Base-by-base conservation (phyloP, 441 rosid genomes). In the Lepidium campestre region DNA sequence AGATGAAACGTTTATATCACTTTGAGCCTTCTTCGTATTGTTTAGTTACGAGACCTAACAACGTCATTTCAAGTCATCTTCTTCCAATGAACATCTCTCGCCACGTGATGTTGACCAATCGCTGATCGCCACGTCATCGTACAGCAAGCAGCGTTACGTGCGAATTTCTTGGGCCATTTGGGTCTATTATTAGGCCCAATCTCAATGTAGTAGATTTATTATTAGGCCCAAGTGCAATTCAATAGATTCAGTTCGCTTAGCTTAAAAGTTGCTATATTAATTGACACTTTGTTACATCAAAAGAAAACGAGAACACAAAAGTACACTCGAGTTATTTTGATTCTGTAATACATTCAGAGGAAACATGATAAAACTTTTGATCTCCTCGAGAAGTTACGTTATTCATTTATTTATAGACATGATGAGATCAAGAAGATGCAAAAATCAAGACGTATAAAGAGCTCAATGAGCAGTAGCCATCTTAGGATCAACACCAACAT, bases 401-500 rank as follows among this genome's bases (percentile, higher is more conserved):
- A 29, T 29, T 29, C 10, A n/a, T 23, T 36, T 62, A 64, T 55
- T 46, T 13, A 14, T 1, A 18, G 1, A 29, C 5, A 8, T 44
- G 27, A 65, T 4, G 39, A 10, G 35, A 32, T 4, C 1, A 67
- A 76, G 72, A 79, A 84, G 78, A 76, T 88, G 84, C 22, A 39
- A 78, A 85, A 85, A 70, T 85, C 76, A 75, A 75, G 71, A 68
- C 56, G 1, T 73, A 76, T 4, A 12, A 74, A 85, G 83, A 85
- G 83, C 87, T 89, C 66, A 74, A 25, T 40, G 52, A 40, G 62
- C 35, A 15, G 31, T 10, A 68, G 48, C 23, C 18, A 32, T 47
- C 60, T 77, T 76, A 0, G 90, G 83, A 68, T 79, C 86, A 25
- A 85, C 64, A 0, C 88, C 88, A 4, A 77, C 81, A 47, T 82